Conservation (phyloP, 208 protist genomes). For the Wallacemonas rigidus region DNA sequence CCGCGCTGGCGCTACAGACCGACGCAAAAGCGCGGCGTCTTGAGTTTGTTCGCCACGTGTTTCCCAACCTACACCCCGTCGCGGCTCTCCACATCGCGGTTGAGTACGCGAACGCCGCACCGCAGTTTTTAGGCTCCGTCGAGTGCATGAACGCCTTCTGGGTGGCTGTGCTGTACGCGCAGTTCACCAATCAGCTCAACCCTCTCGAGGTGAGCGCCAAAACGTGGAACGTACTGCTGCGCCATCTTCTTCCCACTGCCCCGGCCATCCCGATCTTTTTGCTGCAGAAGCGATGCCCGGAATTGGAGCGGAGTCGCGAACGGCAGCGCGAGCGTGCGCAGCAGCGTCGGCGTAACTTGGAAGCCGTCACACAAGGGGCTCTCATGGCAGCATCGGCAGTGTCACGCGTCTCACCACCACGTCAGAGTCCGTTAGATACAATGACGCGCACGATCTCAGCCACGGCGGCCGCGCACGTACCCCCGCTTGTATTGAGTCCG, state of each 20-base stretch:
- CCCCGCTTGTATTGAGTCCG: too few relatives aligned
- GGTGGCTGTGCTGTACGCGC: slow-evolving; percentile 75
- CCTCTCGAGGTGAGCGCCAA: slow-evolving; percentile 40
- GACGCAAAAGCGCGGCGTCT: slow-evolving; percentile 26
- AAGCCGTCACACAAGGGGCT: slow-evolving; percentile 4
- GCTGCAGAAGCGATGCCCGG: slow-evolving; percentile 34
- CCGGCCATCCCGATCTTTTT: slow-evolving; percentile 75
- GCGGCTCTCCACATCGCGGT: slow-evolving; percentile 64
- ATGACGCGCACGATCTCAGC: background rate
- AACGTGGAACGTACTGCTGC: slow-evolving; percentile 67
- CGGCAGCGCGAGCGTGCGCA: slow-evolving; percentile 9
- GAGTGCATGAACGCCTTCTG: slow-evolving; percentile 81
- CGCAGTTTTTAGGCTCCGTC: slow-evolving; percentile 39
- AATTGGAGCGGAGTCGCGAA: slow-evolving; percentile 10
- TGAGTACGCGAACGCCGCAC: slow-evolving; percentile 48
- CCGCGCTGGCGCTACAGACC: slow-evolving; percentile 1
- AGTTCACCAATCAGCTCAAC: slow-evolving; percentile 60
- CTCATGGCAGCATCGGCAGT: background rate
- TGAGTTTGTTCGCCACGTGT: slow-evolving; percentile 60
- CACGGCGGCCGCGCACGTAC: background rate
- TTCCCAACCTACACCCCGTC: slow-evolving; percentile 78
- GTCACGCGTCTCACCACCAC: background rate
- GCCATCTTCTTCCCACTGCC: slow-evolving; percentile 63
- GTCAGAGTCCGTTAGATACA: background rate
- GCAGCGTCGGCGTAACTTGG: slow-evolving; percentile 12